Conservation (phyloP, 2,329 filamentous ascomycete genomes). For the Colletotrichum sp. region DNA sequence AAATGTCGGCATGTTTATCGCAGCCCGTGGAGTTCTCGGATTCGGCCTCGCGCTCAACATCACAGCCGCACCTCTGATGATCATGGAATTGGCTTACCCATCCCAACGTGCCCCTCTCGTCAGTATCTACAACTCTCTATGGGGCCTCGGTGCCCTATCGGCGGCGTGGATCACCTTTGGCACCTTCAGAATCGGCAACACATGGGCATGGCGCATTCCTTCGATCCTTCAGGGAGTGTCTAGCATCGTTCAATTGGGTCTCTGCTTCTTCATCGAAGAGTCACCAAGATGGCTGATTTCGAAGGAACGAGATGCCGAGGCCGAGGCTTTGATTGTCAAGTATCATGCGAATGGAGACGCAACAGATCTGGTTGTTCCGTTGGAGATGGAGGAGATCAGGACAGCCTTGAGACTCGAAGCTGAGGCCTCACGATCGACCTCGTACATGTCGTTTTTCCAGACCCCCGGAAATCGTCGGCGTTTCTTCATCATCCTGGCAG, state of each 20-base stretch:
- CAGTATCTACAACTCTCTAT: conserved; percentile 11
- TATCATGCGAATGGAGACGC: conserved; percentile 58
- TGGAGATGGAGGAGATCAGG: conserved; percentile 21
- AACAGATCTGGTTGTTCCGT: conserved; percentile 53
- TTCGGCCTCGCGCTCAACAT: conserved; percentile 38
- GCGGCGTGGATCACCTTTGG: conserved; percentile 25
- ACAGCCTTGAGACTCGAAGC: conserved; percentile 16
- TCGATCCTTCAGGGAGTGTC: conserved; percentile 7
- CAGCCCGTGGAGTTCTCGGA: conserved; percentile 44
- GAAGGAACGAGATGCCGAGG: conserved; percentile 35
- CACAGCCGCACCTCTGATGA: conserved; percentile 21
- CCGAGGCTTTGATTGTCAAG: conserved; percentile 33
- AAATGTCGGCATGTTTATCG: conserved; percentile 49
- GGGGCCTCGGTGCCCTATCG: conserved; percentile 20
- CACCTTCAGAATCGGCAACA: conserved; percentile 8
- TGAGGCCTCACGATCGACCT: conserved; percentile 15
- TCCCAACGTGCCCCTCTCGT: conserved; percentile 11
- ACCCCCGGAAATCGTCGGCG: conserved; percentile 37
- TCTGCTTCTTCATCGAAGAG: conserved; percentile 28
- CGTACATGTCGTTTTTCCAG: conserved; percentile 24
- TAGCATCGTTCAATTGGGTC: conserved; percentile 9
- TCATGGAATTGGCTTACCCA: conserved; percentile 17
- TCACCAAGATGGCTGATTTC: conserved; percentile 38
- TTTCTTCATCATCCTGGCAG: conserved; percentile 47
- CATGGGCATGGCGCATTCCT: conserved; percentile 17